Evolutionary conservation across 2,329 filamentous ascomycete genomes (phyloP), one percentile per base, ranked within the genome.

Genomic region (Harringtonia aguacate): DNA sequence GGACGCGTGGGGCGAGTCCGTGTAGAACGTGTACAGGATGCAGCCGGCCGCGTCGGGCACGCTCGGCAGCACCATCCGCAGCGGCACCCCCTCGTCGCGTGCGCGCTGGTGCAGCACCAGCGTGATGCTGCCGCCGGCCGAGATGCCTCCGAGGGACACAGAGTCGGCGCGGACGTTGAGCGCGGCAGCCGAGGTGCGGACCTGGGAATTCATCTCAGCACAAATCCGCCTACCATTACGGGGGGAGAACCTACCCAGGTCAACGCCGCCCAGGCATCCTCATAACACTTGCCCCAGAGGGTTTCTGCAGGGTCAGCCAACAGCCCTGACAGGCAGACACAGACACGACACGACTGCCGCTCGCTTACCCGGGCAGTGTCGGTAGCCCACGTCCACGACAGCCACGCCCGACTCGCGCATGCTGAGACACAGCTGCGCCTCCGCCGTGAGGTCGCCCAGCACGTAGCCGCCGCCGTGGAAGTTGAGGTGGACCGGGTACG

Each of bases 101-200:
- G 62, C 61, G 39, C 62, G 52, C 46, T 62, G 61, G 31, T 65
- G 61, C 7, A 65, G 45, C 8, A 64, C 50, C 17, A 63, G 22
- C 33, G 50, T 52, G 45, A 65, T 63, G 44, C 61, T 95, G 3
- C 47, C 61, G 10, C 63, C 63, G 2, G 63, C 63, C 0, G 63
- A 65, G 22, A 66, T 53, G 15, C 63, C 63, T 24, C 63, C 61
- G 20, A 64, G 45, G 3, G 62, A 64, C 20, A 66, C 37, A 8
- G 62, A 64, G 29, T 54, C 48, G 0, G 56, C 53, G 5, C 56
- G 54, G 41, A 63, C 52, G 36, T 60, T 59, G 41, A 65, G 51
- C 5, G 44, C 38, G 1, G 42, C 24, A 3, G 58, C 52, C 1
- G 55, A 53, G 15, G 55, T 46, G n/a, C 56, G 53, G 29, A 47